Percentiles rank a stretch among this genome's conserved stretches.
Evolutionary conservation across 2,329 filamentous ascomycete species (phyloP).

Genomic region (Epichloe sylvatica): DNA sequence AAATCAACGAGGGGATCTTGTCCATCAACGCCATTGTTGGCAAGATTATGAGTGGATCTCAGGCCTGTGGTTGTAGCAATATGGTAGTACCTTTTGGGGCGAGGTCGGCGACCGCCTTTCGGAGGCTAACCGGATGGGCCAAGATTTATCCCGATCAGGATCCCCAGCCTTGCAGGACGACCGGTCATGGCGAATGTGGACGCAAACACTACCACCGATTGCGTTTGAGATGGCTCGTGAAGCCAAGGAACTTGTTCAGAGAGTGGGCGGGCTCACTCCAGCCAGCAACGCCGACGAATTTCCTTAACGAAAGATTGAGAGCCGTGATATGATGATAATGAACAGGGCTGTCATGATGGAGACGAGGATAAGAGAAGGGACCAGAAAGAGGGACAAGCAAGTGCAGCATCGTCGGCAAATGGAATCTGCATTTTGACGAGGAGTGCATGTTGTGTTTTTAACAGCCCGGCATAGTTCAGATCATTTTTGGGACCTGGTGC

Average conservation of each 20-base stretch:
- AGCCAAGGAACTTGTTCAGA: conserved; percentile 54
- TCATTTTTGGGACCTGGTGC: neutral
- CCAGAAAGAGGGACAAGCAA: neutral
- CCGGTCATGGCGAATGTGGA: conserved; percentile 48
- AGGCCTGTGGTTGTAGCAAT: conserved; percentile 38
- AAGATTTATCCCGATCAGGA: conserved; percentile 37
- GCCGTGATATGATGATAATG: neutral
- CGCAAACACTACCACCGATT: conserved; percentile 61
- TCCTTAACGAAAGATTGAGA: conserved; percentile 21
- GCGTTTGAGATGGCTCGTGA: conserved; percentile 78
- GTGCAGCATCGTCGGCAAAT: neutral
- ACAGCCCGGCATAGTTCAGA: neutral
- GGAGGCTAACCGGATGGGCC: conserved; percentile 46
- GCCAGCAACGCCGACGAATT: conserved; percentile 29
- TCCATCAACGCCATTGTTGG: conserved; percentile 58
- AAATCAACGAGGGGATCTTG: conserved; percentile 55
- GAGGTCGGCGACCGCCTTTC: conserved; percentile 52
- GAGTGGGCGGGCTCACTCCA: conserved; percentile 24
- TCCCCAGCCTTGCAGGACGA: conserved; percentile 31
- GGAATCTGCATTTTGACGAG: neutral
- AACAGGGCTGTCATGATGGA: neutral
- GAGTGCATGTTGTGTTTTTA: neutral
- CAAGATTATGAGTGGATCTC: conserved; percentile 53
- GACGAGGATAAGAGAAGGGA: neutral
- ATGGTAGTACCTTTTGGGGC: conserved; percentile 40